Base-by-base conservation (phyloP, 2,329 filamentous ascomycete genomes). In the Blastomyces parvus region DNA sequence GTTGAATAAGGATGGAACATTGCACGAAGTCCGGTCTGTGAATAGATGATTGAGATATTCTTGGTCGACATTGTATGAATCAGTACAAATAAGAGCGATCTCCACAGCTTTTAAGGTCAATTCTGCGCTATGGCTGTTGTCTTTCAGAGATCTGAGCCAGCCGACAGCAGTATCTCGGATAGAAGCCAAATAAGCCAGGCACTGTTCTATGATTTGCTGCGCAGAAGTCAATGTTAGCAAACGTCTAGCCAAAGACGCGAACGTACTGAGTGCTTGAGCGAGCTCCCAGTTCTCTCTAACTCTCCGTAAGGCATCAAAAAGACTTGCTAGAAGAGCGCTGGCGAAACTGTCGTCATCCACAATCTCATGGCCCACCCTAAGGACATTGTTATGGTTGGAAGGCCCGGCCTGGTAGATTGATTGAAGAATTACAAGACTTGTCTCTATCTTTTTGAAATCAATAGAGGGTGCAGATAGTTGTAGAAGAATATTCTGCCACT, bases 401-500 rank as follows among this genome's bases (percentile, higher is more conserved):
- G 77, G 74, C 0, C 84, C 81, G 1, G 76, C 75, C 69, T 85
- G 80, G 64, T 78, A 75, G 17, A 78, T 73, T 0, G 77, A 73
- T 65, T 88, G 84, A 1, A 79, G 68, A 0, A 86, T 60, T 0
- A 85, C 67, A 0, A 79, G 66, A 6, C 72, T 72, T 0, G 82
- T 81, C 52, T 84, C 81, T 0, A 73, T 64, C 53, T 80, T 80
- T 9, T 79, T 80, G 48, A 84, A 80, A 53, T 84, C 79, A 0
- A 87, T 60, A 0, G 74, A 74, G 0, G 81, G 79, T 0, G 75
- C 72, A 0, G 73, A 70, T 2, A 87, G 70, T 66, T 86, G 80
- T 0, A 75, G 67, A 0, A 85, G 68, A 1, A 88, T 79, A 62
- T 86, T 87, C 6, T 75, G 68, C 81, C 83, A 87, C 59, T 84